Percentiles rank a stretch among this genome's conserved stretches.
These are phyloP conservation scores for Aurifilum marmelostoma DNA, from an alignment of 2,329 filamentous ascomycete genomes.

Conservation along the genomic window DNA sequence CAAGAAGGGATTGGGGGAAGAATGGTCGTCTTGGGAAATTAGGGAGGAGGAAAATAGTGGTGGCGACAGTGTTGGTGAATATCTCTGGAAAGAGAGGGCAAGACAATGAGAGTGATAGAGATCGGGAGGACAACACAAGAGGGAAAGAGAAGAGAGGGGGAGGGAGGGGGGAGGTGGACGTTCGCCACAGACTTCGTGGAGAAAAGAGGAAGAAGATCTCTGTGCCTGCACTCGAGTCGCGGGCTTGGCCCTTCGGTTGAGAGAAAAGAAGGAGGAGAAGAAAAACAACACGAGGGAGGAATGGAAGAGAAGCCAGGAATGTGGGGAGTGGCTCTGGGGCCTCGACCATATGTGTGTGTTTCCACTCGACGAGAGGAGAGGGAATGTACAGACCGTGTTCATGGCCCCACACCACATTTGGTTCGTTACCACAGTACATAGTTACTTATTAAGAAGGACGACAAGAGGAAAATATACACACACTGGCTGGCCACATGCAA, in stretches of 20 bases:
- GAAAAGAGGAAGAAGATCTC: not conserved
- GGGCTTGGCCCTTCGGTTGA: not conserved
- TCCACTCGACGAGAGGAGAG: not conserved
- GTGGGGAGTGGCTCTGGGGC: constrained; percentile 6
- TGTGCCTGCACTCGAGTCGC: not conserved
- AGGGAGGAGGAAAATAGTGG: not conserved
- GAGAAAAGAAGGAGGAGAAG: constrained; percentile 14
- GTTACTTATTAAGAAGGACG: not conserved
- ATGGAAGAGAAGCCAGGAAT: constrained; percentile 28
- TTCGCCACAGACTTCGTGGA: not conserved
- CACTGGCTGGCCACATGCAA: not conserved
- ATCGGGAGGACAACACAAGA: not conserved
- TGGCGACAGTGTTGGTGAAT: not conserved
- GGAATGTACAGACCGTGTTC: constrained; percentile 16
- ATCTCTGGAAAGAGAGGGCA: not conserved
- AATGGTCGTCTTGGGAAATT: too few relatives aligned
- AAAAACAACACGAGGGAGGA: constrained; percentile 30
- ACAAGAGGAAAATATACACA: not conserved
- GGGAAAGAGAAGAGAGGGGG: constrained; percentile 9
- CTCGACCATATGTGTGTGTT: constrained; percentile 3
- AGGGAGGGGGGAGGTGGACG: not conserved
- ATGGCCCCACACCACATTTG: not conserved
- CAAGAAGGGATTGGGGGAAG: not conserved
- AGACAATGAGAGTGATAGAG: not conserved
- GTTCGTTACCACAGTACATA: not conserved